Base-by-base conservation (phyloP, 106 monocot genomes). In the Allium fistulosum region DNA sequence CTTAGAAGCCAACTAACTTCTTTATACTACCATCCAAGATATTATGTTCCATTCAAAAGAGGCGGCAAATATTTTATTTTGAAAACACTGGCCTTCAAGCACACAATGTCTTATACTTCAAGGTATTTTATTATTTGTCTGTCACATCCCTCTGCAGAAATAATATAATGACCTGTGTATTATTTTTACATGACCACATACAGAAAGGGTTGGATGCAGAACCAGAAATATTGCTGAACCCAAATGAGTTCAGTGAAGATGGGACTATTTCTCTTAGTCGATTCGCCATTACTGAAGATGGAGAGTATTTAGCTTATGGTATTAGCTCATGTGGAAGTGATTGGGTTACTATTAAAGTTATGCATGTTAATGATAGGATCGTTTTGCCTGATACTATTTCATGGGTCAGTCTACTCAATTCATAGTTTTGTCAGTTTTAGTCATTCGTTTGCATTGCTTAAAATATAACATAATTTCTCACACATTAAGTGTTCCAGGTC, bases 51-150 rank as follows among this genome's bases (percentile, higher is more conserved):
- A 4, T 87, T 77, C 69, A 82, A 83, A 76, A 72, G 81, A 1
- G 89, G 81, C 10, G 81, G 71, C 13, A 93, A 85, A 66, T 90
- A 90, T 27, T 90, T 99, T 93, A 81, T 77, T 83, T 77, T 58
- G 90, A 87, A 50, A 99, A 99, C 79, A 77, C 80, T 26, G 99
- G 99, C 6, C 87, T 99, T 1, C 99, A 99, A 69, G 80, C 93
- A 10, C 99, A 93, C 61, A 93, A 87, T 63, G 90, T 99, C 9
- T 75, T 99, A 27, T 85, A 81, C 59, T 80, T 93, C 10, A 92
- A 93, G 79, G 92, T 90, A 86, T 89, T 49, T 49, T 8, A 26
- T 22, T 17, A 59, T 27, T 16, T 48, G 9, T 17, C 10, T 70
- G 15, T 4, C 0, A 7, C 37, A 37, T 37, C 5, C 5, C 37